These are phyloP conservation scores for Fraxinus baroniana DNA, from an alignment of 305 asterid genomes.

Conservation along the genomic window DNA sequence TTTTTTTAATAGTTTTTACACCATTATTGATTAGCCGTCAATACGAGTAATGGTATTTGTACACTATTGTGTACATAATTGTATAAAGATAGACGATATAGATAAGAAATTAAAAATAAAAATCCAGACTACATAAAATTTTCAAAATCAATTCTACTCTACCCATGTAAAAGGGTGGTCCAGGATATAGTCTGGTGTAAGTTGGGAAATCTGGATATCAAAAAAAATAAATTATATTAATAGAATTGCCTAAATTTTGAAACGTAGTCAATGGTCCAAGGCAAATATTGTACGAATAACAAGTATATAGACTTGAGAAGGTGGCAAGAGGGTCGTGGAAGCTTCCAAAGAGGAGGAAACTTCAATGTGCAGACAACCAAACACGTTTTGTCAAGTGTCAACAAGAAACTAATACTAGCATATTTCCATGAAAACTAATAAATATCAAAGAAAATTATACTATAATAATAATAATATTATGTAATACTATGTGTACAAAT, in stretches of 20 bases:
- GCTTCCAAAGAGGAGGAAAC: slow-evolving; percentile 6
- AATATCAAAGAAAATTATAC: not conserved
- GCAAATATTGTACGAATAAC: not conserved
- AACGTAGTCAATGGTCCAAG: not conserved
- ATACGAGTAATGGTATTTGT: not conserved
- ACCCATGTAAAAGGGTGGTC: too few species aligned
- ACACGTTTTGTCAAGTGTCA: not conserved
- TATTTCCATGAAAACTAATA: not conserved
- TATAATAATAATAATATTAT: not conserved
- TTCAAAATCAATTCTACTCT: not conserved
- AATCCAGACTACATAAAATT: too few species aligned
- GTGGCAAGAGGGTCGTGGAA: slow-evolving; percentile 1
- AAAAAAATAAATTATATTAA: too few species aligned
- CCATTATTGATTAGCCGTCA: not conserved
- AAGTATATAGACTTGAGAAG: not conserved
- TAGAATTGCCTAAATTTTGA: not conserved
- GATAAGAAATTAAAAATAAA: not conserved
- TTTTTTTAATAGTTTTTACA: not conserved
- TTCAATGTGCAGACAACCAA: slow-evolving; percentile 1
- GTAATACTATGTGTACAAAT: not conserved
- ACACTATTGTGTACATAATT: not conserved
- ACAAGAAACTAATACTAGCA: not conserved
- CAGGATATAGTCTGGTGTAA: too few species aligned
- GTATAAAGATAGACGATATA: too few species aligned
- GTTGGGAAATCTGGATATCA: too few species aligned